Base-by-base conservation (phyloP, 805 yeast genomes). In the Starmera pachycereana region DNA sequence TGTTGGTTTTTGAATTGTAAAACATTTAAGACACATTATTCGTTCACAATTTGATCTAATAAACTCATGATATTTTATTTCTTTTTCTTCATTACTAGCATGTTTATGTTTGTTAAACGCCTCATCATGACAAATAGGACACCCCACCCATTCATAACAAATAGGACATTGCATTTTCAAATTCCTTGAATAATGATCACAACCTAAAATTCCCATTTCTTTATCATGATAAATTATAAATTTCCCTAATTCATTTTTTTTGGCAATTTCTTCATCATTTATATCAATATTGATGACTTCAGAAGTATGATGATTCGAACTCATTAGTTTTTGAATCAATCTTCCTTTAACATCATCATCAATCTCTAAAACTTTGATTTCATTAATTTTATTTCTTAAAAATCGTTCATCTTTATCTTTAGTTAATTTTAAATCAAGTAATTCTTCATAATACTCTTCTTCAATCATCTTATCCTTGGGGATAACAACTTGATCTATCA, bases 81-180 rank as follows among this genome's bases (percentile, higher is more conserved):
- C 27, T 22, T 6, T 5, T 6, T 22, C 27, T 4, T 6, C 7
- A 22, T 22, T 22, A 16, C 4, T 3, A 16, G 18, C 4, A 6
- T 8, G 9, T 8, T 22, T 22, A 22, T 22, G 4, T 11, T 65
- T 52, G 2, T 54, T 43, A 18, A 70, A 68, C 22, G 57, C 71
- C n/a, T 63, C 68, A 52, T 83, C 95, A 59, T 89, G 97, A 56
- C 97, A 89, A 47, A 84, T 74, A 12, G 95, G 71, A 60, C 97
- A 89, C 2, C 85, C 62, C 48, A 66, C 81, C 90, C 95, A 89
- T 53, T 69, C 68, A 29, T 66, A 60, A 53, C 97, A 89, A 3
- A 69, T 68, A 11, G 81, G 70, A 54, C 97, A 89, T 52, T 85
- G 92, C 37, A 84, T 59, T 56, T 88, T 87, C 62, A 95, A 87